Conservation (phyloP, 2,329 filamentous ascomycete genomes). For the Exophiala phaeomuriformis region DNA sequence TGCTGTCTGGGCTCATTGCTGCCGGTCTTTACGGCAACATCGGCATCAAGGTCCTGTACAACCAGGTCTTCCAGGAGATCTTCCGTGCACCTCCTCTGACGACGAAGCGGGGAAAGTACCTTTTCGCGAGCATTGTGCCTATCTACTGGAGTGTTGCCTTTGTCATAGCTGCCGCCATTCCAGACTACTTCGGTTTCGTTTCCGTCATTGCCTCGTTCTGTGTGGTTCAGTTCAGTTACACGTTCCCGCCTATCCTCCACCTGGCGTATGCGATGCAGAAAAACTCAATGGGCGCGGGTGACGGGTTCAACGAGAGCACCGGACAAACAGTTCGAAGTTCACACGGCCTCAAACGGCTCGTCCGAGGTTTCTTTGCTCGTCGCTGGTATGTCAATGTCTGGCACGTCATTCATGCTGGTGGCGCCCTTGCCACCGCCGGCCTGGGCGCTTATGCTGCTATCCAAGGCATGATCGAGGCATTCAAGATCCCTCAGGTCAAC, state of each 20-base stretch:
- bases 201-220: slow-evolving; percentile 30
- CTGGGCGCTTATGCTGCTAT: slow-evolving; percentile 29
- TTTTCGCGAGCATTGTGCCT: slow-evolving; percentile 23
- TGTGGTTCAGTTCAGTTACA: slow-evolving; percentile 30
- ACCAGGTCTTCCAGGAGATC: slow-evolving; percentile 39
- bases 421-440: slow-evolving; percentile 27
- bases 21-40: slow-evolving; percentile 38
- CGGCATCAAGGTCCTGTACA: slow-evolving; percentile 40
- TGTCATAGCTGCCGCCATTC: slow-evolving; percentile 29
- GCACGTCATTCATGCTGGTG: slow-evolving; percentile 28
- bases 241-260: slow-evolving; percentile 30
- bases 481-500: slow-evolving; percentile 28
- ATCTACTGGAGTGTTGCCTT: slow-evolving; percentile 30
- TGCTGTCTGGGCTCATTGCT: slow-evolving; percentile 32
- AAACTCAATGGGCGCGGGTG: slow-evolving; percentile 23
- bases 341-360: slow-evolving; percentile 14
- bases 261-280: slow-evolving; percentile 30
- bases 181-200: slow-evolving; percentile 28
- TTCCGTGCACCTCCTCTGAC: slow-evolving; percentile 37
- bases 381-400: slow-evolving; percentile 28
- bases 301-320: slow-evolving; percentile 26
- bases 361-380: slow-evolving; percentile 27
- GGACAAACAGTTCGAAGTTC: slow-evolving; percentile 20
- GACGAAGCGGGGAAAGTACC: slow-evolving; percentile 34
- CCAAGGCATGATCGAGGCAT: slow-evolving; percentile 30